A percentile compares a stretch with the other conserved stretches of the same genome.
These are phyloP conservation scores for Sordaria brevicollis DNA, from an alignment of 495 filamentous ascomycete species.

Conservation along the genomic window DNA sequence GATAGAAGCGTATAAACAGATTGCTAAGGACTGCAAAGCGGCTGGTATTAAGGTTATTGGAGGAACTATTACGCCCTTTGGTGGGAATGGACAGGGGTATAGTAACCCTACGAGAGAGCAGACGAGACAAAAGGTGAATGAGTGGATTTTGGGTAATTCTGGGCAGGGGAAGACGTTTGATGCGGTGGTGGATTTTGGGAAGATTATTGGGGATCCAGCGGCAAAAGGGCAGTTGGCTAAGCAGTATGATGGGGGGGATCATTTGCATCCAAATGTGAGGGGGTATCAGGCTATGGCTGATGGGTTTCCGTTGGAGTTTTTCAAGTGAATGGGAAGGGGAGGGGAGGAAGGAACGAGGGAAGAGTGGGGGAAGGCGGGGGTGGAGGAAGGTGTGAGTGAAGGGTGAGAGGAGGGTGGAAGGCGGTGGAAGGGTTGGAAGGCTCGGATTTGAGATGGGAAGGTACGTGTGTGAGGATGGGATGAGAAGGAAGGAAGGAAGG, in stretches of 20 bases:
- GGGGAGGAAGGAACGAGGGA: background rate
- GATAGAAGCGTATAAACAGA: conserved; percentile 47
- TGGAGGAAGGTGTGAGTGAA: background rate
- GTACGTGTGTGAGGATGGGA: background rate
- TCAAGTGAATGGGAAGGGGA: conserved; percentile 17
- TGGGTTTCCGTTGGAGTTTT: conserved; percentile 48
- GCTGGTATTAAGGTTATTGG: conserved; percentile 48
- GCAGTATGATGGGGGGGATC: conserved; percentile 56
- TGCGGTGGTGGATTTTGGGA: conserved; percentile 54
- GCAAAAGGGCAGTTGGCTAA: conserved; percentile 32
- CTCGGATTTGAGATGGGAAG: background rate
- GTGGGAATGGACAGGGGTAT: conserved; percentile 39
- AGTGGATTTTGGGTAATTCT: conserved; percentile 48
- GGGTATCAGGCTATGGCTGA: conserved; percentile 55
- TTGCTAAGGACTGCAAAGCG: conserved; percentile 45
- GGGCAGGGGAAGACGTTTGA: conserved; percentile 49
- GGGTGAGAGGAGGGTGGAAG: background rate
- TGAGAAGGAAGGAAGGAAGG: background rate
- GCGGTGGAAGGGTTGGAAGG: background rate
- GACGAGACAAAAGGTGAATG: conserved; percentile 50
- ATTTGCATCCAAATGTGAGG: conserved; percentile 57
- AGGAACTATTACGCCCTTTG: conserved; percentile 62
- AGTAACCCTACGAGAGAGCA: conserved; percentile 43
- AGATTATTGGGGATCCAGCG: conserved; percentile 41
- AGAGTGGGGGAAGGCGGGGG: background rate